Conservation (phyloP, 495 filamentous ascomycete species). For the Talaromyces wortmannii region DNA sequence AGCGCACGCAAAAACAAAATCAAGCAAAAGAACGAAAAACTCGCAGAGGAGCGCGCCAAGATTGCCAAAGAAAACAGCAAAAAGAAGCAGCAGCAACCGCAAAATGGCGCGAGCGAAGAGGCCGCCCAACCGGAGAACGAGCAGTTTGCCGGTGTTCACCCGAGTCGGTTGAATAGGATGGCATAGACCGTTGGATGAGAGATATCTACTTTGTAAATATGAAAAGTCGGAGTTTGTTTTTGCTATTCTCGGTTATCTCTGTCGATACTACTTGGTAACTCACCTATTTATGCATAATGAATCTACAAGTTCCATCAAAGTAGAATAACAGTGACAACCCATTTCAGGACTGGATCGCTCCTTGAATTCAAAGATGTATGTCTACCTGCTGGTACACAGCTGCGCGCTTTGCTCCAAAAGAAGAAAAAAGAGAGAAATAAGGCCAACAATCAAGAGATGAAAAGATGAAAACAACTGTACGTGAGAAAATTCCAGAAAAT, state of each 20-base stretch:
- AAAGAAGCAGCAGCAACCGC: conserved; percentile 26
- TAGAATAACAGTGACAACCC: too few species aligned
- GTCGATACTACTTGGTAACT: too few species aligned
- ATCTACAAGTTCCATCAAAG: too few species aligned
- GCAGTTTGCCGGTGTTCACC: conserved; percentile 45
- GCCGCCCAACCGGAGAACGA: conserved; percentile 13
- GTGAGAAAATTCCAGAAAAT: not conserved
- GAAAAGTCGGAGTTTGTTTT: not conserved
- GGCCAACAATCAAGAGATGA: not conserved
- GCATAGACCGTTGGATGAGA: conserved; percentile 6
- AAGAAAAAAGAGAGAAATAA: not conserved
- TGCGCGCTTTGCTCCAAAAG: not conserved
- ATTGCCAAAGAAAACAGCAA: conserved; percentile 40
- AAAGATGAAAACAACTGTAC: not conserved
- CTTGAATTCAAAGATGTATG: not conserved
- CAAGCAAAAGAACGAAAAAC: conserved; percentile 75
- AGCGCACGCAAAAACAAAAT: conserved; percentile 67
- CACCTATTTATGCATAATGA: too few species aligned
- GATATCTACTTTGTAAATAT: too few species aligned
- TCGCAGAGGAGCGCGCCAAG: conserved; percentile 72
- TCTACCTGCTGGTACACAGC: not conserved
- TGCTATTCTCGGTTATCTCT: too few species aligned
- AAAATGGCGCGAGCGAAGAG: conserved; percentile 12
- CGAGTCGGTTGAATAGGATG: conserved; percentile 50
- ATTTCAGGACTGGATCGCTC: not conserved